Percentiles rank a stretch among this genome's conserved stretches.
phyloP scores from a whole-genome alignment of 2,329 filamentous ascomycete species.

The Herpotrichia juniperi region DNA sequence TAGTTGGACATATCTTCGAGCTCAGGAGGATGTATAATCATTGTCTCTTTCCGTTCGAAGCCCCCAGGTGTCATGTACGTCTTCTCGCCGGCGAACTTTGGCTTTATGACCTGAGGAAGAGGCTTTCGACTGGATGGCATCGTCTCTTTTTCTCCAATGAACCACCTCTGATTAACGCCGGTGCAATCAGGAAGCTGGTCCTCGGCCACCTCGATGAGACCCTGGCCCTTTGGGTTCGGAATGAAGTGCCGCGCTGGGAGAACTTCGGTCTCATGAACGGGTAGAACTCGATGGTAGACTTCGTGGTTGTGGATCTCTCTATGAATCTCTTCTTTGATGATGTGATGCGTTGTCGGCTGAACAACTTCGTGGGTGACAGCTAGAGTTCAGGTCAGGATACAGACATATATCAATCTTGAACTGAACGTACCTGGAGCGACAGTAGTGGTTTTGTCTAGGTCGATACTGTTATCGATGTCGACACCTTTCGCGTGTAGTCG shows the following conservation, averaged over 20 bases:
- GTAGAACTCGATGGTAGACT: conserved; percentile 59
- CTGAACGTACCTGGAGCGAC: conserved; percentile 48
- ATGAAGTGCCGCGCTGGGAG: conserved; percentile 61
- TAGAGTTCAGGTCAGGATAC: conserved; percentile 18
- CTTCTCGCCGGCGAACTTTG: conserved; percentile 48
- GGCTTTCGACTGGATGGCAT: not conserved
- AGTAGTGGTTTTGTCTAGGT: conserved; percentile 43
- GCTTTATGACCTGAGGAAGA: conserved; percentile 33
- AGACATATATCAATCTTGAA: not conserved
- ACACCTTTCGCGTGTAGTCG: conserved; percentile 20
- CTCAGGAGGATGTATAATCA: conserved; percentile 53
- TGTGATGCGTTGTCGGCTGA: conserved; percentile 51
- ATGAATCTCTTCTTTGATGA: conserved; percentile 55
- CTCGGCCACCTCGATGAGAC: conserved; percentile 55
- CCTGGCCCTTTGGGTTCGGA: conserved; percentile 38
- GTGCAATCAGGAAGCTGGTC: conserved; percentile 45
- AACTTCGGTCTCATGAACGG: conserved; percentile 59
- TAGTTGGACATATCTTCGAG: conserved; percentile 43
- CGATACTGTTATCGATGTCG: conserved; percentile 45
- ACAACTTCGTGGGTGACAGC: conserved; percentile 59
- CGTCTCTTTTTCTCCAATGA: conserved; percentile 28
- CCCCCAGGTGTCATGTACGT: conserved; percentile 49
- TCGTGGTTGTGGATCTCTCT: conserved; percentile 63
- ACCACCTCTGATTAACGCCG: conserved; percentile 35
- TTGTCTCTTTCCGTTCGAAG: conserved; percentile 50